Evolutionary conservation across 1,284 basidiomycete genomes (phyloP), one percentile per base, ranked within the genome.

Genomic region (Pseudozyma sp.): DNA sequence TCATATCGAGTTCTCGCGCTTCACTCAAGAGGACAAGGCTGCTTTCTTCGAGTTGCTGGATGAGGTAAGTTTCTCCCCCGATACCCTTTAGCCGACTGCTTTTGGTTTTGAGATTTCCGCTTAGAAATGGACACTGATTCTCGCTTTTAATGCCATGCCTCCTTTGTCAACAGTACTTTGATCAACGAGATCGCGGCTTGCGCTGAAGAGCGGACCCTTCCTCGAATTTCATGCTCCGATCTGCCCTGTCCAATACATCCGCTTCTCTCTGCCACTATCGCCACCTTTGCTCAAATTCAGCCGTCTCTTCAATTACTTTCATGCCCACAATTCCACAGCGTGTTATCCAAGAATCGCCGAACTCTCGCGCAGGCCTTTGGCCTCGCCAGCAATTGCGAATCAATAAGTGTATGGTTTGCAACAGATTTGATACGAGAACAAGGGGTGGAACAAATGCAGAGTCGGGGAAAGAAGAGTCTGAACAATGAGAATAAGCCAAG

Each of bases 41-140:
- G 78, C 76, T 31, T 83, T 81, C 60, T 81, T 81, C 40, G 57
- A 55, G 16, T 57, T 81, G 14, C 70, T 83, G 14, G 79, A 82
- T 55, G 75, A 81, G 40, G 69, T 79, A 42, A 59, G 74, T 68
- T 13, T 21, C 18, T 44, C 42, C 4, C 18, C 8, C n/a, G 0
- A 16, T 25, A 34, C 10, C 8, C 6, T 13, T 16, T 12, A 19
- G 13, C 19, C 3, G 18, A 45, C 12, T 31, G 25, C 25, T 6
- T 31, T 25, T 14, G 12, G 12, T 25, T 10, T 19, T 9, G 18
- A 31, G 25, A 31, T 6, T 6, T 6, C 25, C 25, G 25, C 25
- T 31, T 3, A 31, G 3, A 44, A 10, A 16, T 38, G 43, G 43
- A 45, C 34, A 11, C 19, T 53, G 3, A 11, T 5, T 36, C 18